Base-by-base conservation (phyloP, 2,329 filamentous ascomycete species). In the Ophiognomonia clavigignenti-juglandacearum region DNA sequence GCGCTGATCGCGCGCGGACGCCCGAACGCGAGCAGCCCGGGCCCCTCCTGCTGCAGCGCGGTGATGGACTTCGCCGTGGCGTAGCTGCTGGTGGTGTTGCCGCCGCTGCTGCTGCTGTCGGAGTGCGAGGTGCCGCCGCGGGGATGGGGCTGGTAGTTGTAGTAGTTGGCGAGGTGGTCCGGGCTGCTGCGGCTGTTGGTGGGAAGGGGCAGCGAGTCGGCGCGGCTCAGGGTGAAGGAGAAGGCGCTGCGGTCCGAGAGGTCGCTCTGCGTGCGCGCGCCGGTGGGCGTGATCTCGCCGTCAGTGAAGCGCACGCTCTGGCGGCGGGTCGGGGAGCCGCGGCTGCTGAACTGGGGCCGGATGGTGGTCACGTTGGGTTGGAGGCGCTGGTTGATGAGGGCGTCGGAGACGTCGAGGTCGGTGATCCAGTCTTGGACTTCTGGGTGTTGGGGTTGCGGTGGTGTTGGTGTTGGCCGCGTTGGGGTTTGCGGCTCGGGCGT, bases 371-470 rank as follows among this genome's bases (percentile, higher is more conserved):
- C 54, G 29, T 59, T 58, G n/a, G 61, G 61, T 37, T 66, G 65
- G 59, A 72, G 69, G 39, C 68, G 70, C 3, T 66, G 59, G 3
- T 70, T 65, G 16, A 80, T 65, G 8, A 81, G 64, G 2, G 73
- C 69, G 50, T 80, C 76, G 1, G 74, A 71, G 3, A 71, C 74
- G 50, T 80, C 76, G 2, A 80, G 68, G 29, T 79, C 75, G 0
- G 71, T 70, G 38, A 78, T 75, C 78, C 78, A 82, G 51, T 75
- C 73, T 47, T 75, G 74, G 3, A 81, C 77, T 26, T 80, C 78
- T 0, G 72, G 72, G 54, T 81, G 73, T 39, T 67, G 43, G 52
- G 59, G 20, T 53, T 56, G 53, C 36, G 50, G 31, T 9, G 32
- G n/a, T n/a, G n/a, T n/a, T n/a, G n/a, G n/a, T n/a, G n/a, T n/a